Evolutionary conservation across 495 filamentous ascomycete genomes (phyloP), one percentile per base, ranked within the genome.

Genomic region (Neurospora hispaniola): DNA sequence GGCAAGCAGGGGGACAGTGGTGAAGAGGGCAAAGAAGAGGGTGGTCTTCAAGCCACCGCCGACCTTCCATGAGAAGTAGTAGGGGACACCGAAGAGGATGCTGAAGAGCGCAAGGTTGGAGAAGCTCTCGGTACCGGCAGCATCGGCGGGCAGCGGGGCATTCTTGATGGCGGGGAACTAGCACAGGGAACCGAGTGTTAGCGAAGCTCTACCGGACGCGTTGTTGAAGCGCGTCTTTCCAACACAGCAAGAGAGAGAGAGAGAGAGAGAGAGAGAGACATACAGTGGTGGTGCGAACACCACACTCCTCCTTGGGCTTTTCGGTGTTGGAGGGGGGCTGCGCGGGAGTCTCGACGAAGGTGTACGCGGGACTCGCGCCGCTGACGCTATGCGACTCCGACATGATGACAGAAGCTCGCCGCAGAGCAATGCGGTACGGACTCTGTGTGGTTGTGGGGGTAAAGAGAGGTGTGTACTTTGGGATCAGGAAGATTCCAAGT

Each of bases 131-230:
- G 82, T 85, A 72, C 92, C 90, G 18, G 90, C 79, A 20, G 85
- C 90, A 77, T 96, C 93, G 12, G 93, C 93, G 48, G 93, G 92
- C 40, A 95, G 84, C 54, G 93, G 91, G 39, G 86, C 91, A 87
- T 96, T 96, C 75, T 92, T 87, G 79, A 96, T 95, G 42, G 91
- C 82, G 6, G 91, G 88, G 75, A 86, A 93, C 93, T 96, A 78
- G 70, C 70, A 75, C 11, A 73, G 23, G 8, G 68, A 70, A 48
- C 70, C 73, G 27, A 69, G 69, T 41, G 70, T 70, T 62, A 70
- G 71, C 6, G 69, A 46, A 75, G 12, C 73, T 72, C 70, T 72
- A 77, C 23, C 54, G 54, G 54, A 66, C 44, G 69, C 10, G 73
- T 40, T 74, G 38, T 76, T 70, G 42, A 69, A 54, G 71, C 31